Conservation (phyloP, 805 yeast genomes). For the Candida hispaniensis region DNA sequence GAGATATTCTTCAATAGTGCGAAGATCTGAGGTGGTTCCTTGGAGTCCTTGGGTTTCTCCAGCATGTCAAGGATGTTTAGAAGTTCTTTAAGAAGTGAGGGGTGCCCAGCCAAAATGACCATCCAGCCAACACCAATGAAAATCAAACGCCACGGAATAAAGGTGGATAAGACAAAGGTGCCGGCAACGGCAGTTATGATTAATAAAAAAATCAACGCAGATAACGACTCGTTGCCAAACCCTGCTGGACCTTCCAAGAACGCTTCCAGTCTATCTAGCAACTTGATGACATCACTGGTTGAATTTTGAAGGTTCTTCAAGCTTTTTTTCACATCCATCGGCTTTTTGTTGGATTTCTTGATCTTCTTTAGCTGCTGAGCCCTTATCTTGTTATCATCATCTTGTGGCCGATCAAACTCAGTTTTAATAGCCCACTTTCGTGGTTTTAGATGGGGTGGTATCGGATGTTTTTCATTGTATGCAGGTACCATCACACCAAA, state of each 20-base stretch:
- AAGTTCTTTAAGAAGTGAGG: slow-evolving; percentile 6
- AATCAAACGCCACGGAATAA: slow-evolving; percentile 11
- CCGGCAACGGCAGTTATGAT: slow-evolving; percentile 8
- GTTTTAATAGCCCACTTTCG: slow-evolving; percentile 4
- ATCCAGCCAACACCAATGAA: slow-evolving; percentile 15
- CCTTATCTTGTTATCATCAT: slow-evolving; percentile 6
- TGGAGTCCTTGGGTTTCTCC: slow-evolving; percentile 9
- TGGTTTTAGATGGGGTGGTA: slow-evolving; percentile 6
- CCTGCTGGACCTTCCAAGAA: slow-evolving; percentile 12
- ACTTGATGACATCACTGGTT: slow-evolving; percentile 6
- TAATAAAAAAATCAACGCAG: slow-evolving; percentile 4
- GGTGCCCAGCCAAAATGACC: slow-evolving; percentile 11
- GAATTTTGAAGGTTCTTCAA: slow-evolving; percentile 14
- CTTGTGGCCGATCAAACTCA: slow-evolving; percentile 10
- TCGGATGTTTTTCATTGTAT: slow-evolving; percentile 12
- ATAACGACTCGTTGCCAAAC: slow-evolving; percentile 9
- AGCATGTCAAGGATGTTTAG: slow-evolving; percentile 11
- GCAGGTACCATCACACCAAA: slow-evolving; percentile 15
- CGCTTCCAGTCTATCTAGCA: slow-evolving; percentile 3
- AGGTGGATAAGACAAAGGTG: slow-evolving; percentile 4
- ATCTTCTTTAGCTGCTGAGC: slow-evolving; percentile 5
- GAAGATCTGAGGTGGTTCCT: too few relatives aligned
- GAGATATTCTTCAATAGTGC: slow-evolving; percentile 6
- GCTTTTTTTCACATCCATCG: slow-evolving; percentile 14
- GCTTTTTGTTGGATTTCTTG: slow-evolving; percentile 10